phyloP scores from a whole-genome alignment of 2,329 filamentous ascomycete species.

The Graphilbum sp. region DNA sequence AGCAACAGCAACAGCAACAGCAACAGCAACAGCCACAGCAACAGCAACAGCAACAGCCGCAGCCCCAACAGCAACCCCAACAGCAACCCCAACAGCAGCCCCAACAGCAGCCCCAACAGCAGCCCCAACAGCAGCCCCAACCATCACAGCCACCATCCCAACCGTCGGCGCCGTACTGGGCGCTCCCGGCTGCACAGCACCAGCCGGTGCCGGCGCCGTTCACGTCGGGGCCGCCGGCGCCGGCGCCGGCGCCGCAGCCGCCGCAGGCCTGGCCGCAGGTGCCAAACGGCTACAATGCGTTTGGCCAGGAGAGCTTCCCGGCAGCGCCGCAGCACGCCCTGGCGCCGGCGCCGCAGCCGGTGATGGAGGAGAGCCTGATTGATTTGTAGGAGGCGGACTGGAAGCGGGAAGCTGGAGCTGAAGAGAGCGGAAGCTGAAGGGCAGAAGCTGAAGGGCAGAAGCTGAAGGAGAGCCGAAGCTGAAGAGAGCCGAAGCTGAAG shows the following conservation, averaged over 20 bases:
- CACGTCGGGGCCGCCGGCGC: slow-evolving; percentile 18
- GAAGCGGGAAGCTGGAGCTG: no score
- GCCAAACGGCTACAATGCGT: slow-evolving; percentile 25
- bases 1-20: no score
- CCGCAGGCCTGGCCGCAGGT: slow-evolving; percentile 20
- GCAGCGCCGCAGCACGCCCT: slow-evolving; percentile 47
- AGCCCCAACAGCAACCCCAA: slow-evolving; percentile 17
- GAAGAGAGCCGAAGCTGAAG: no score
- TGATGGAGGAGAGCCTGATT: slow-evolving; percentile 63
- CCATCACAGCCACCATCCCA: slow-evolving; percentile 12
- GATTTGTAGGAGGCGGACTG: slow-evolving; percentile 31
- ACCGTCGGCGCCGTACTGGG: slow-evolving; percentile 28
- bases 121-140: slow-evolving; percentile 21
- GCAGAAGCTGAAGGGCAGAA: no score
- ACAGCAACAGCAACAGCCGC: slow-evolving; percentile 16
- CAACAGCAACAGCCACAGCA: no score
- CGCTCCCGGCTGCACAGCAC: slow-evolving; percentile 24
- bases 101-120: slow-evolving; percentile 9
- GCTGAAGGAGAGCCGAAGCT: no score
- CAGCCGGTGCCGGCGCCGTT: slow-evolving; percentile 18
- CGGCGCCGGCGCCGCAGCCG: slow-evolving; percentile 7
- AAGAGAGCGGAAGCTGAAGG: no score
- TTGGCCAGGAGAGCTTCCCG: slow-evolving; percentile 47
- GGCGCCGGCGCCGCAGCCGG: slow-evolving; percentile 35
- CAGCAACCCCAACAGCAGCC: no score